These are phyloP conservation scores for Ilyonectria mors-panacis DNA, from an alignment of 2,329 filamentous ascomycete genomes.

Conservation along the genomic window DNA sequence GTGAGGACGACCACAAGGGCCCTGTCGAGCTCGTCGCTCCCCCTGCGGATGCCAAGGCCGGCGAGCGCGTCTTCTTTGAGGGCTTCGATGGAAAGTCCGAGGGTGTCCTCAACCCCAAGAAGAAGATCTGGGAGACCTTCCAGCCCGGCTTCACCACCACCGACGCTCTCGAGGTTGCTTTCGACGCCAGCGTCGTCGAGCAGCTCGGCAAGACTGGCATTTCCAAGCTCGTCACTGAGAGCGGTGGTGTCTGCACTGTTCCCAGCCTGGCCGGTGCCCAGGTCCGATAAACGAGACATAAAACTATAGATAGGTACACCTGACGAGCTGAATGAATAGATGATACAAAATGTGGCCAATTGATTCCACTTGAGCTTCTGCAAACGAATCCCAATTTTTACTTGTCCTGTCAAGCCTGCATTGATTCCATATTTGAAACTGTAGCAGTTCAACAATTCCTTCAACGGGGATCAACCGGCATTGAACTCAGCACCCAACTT, in stretches of 20 bases:
- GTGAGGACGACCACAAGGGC: conserved; percentile 88
- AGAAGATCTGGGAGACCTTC: conserved; percentile 98
- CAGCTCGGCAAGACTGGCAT: conserved; percentile 79
- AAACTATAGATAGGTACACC: conserved; percentile 16
- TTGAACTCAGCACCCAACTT: not conserved
- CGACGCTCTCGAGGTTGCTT: conserved; percentile 83
- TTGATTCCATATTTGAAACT: not conserved
- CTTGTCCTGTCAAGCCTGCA: not conserved
- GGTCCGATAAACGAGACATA: conserved; percentile 75
- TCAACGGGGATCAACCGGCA: not conserved
- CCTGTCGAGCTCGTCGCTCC: conserved; percentile 94
- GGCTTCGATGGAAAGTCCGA: conserved; percentile 96
- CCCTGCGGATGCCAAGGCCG: conserved; percentile 83
- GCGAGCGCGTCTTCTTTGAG: conserved; percentile 92
- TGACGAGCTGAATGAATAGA: conserved; percentile 20
- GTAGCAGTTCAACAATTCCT: not conserved
- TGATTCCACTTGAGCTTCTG: not conserved
- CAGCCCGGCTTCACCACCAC: conserved; percentile 97
- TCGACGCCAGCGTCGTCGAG: conserved; percentile 84
- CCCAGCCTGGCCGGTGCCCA: conserved; percentile 83
- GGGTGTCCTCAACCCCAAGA: conserved; percentile 96
- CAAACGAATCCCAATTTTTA: not conserved
- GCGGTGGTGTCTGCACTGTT: conserved; percentile 86
- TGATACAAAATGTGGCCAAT: conserved; percentile 7
- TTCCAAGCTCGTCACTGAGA: conserved; percentile 81